Percentiles rank a stretch among this genome's conserved stretches.
Conservation (phyloP, 2,329 filamentous ascomycete species). For the Metarhizium sp. region DNA sequence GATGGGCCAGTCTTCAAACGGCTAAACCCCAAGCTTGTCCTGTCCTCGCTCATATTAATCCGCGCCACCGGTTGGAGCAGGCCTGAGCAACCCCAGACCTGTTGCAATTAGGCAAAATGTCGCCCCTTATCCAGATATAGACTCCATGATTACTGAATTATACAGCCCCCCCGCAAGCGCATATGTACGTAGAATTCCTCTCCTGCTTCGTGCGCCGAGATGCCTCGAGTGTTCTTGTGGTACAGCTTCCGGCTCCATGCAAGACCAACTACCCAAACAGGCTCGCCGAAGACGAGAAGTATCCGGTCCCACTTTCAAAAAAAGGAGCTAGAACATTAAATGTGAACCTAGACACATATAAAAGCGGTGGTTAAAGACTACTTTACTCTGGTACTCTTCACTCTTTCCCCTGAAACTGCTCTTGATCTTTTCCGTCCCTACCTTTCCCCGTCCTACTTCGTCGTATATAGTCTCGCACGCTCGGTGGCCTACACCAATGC, state of each 20-base stretch:
- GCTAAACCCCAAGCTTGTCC: too few relatives aligned
- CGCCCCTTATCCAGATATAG: neutral
- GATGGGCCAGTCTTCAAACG: too few relatives aligned
- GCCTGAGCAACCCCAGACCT: too few relatives aligned
- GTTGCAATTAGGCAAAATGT: too few relatives aligned
- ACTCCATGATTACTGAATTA: neutral
- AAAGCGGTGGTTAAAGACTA: too few relatives aligned
- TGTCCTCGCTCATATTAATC: too few relatives aligned
- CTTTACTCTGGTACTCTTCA: neutral
- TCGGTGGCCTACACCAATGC: slow-evolving; percentile 17
- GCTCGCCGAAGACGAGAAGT: slow-evolving; percentile 12
- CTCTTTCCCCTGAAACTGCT: neutral
- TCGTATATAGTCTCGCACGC: neutral
- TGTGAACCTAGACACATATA: too few relatives aligned
- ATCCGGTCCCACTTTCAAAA: neutral
- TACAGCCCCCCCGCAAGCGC: neutral
- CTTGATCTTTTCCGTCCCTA: neutral
- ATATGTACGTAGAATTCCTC: neutral
- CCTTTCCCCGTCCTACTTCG: neutral
- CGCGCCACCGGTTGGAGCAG: too few relatives aligned
- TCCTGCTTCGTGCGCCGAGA: neutral
- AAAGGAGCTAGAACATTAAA: neutral
- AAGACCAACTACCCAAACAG: slow-evolving; percentile 6
- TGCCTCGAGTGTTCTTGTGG: neutral
- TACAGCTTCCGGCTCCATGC: neutral